These are phyloP conservation scores for Leccinum fallax DNA, from an alignment of 1,284 basidiomycete species.

Conservation along the genomic window DNA sequence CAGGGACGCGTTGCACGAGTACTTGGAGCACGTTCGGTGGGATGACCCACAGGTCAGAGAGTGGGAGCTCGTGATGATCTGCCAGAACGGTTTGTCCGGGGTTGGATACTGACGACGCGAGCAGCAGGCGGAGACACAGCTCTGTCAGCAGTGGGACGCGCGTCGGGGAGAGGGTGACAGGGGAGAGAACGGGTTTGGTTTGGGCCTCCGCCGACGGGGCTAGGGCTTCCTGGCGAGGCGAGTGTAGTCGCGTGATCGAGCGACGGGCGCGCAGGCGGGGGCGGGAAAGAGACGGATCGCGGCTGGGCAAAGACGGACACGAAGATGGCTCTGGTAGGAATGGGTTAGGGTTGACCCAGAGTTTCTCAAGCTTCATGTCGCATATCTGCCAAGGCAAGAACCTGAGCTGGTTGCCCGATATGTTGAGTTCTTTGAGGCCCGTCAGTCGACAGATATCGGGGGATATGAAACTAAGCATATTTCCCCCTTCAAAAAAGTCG, in stretches of 20 bases:
- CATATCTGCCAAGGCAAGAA: conserved; percentile 70
- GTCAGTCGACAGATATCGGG: conserved; percentile 60
- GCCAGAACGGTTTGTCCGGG: too few relatives aligned
- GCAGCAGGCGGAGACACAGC: too few relatives aligned
- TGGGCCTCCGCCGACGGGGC: neutral
- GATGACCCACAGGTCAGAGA: too few relatives aligned
- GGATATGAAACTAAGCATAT: conserved; percentile 58
- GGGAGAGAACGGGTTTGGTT: conserved; percentile 12
- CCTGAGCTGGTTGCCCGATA: conserved; percentile 59
- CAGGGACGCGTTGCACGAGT: too few relatives aligned
- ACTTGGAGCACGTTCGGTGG: too few relatives aligned
- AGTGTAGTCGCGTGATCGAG: conserved; percentile 19
- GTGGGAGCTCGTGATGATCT: too few relatives aligned
- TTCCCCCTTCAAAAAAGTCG: conserved; percentile 33
- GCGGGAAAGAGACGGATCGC: neutral
- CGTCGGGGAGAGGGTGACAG: too few relatives aligned
- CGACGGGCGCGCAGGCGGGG: conserved; percentile 16
- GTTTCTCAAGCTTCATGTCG: conserved; percentile 48
- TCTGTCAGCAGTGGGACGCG: too few relatives aligned
- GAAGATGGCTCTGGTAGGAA: conserved; percentile 46
- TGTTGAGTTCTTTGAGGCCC: conserved; percentile 60
- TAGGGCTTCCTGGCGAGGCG: conserved; percentile 25
- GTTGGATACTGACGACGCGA: too few relatives aligned
- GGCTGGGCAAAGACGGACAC: neutral
- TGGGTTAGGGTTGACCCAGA: conserved; percentile 58